Percentiles rank a stretch among this genome's conserved stretches.
phyloP scores from a whole-genome alignment of 306 rosid genomes.

The Dicorynia guianensis region DNA sequence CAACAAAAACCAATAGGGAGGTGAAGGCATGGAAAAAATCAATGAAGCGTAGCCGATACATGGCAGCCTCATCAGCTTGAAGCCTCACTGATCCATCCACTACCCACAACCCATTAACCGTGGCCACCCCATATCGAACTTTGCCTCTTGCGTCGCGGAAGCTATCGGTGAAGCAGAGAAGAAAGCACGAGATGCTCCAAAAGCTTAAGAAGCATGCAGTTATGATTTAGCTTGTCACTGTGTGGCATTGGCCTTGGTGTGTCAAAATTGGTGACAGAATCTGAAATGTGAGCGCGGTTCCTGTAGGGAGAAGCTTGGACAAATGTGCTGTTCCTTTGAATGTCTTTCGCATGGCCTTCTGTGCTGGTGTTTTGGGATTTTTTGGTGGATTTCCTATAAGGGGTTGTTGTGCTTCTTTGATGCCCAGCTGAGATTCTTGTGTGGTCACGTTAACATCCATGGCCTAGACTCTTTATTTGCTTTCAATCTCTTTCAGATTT shows the following conservation, averaged over 20 bases:
- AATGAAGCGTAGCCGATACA: constrained; percentile 54
- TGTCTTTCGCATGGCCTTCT: constrained; percentile 65
- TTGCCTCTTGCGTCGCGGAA: constrained; percentile 67
- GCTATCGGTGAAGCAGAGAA: constrained; percentile 79
- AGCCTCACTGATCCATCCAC: constrained; percentile 62
- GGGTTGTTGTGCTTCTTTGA: constrained; percentile 38
- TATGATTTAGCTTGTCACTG: constrained; percentile 46
- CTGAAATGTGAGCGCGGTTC: constrained; percentile 71
- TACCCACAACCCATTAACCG: constrained; percentile 72
- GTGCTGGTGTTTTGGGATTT: constrained; percentile 58
- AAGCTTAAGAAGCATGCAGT: constrained; percentile 56
- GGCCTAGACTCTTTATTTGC: background rate
- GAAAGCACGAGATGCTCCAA: constrained; percentile 64
- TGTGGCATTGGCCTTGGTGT: constrained; percentile 64
- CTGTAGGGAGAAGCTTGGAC: constrained; percentile 80
- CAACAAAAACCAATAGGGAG: constrained; percentile 71
- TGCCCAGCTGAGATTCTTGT: constrained; percentile 4
- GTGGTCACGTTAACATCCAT: constrained; percentile 40
- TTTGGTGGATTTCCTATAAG: constrained; percentile 48
- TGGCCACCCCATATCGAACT: constrained; percentile 68
- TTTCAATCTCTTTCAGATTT: background rate
- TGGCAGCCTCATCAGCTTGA: constrained; percentile 43
- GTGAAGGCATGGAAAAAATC: constrained; percentile 79
- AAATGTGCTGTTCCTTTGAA: constrained; percentile 77
- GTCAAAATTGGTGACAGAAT: constrained; percentile 66